Evolutionary conservation across 768 basidiomycete genomes (phyloP), one percentile per base, ranked within the genome.

Genomic region (Asterophora lycoperdoides): DNA sequence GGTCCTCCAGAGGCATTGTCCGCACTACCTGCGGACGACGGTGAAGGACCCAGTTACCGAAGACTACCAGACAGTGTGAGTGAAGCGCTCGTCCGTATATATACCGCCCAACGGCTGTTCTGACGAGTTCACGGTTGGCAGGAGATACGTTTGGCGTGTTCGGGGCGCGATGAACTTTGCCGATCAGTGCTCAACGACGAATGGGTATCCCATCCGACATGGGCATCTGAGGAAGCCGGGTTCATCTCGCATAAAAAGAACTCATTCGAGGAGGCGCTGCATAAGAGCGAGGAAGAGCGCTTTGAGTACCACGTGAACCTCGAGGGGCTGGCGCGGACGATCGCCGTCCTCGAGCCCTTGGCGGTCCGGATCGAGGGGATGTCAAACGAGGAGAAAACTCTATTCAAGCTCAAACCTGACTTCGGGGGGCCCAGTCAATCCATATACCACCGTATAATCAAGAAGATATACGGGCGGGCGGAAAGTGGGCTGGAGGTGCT

Each of bases 121-220:
- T 51, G 38, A 52, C 41, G 14, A 17, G 23, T 14, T 49, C n/a
- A 14, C 30, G 52, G 43, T 55, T 60, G 55, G 48, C 46, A 96
- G 93, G 95, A 98, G 71, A 80, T 86, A 55, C 77, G 80, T 34
- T 68, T 97, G 15, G 89, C 92, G 20, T 98, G 96, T 64, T 96
- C 96, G 3, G 94, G 89, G 9, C 84, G 96, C 23, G 94, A 97
- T 59, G 83, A 92, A 53, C 84, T 97, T 48, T 94, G 90, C 63
- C 89, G 93, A 64, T 93, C 92, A 23, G 93, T 99, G 23, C 78
- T 99, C 39, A 99, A 99, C 63, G 94, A 98, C 61, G 81, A 86
- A 56, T 98, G 96, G 95, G 93, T 98, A 9, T 96, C 95, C 11
- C 95, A 98, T 65, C 95, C 96, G 3, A 95, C 93, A 1, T 96